A percentile compares a stretch with the other conserved stretches of the same genome.
phyloP scores from a whole-genome alignment of 164 flowering plant genomes.

The Dillenia suffruticosa region DNA sequence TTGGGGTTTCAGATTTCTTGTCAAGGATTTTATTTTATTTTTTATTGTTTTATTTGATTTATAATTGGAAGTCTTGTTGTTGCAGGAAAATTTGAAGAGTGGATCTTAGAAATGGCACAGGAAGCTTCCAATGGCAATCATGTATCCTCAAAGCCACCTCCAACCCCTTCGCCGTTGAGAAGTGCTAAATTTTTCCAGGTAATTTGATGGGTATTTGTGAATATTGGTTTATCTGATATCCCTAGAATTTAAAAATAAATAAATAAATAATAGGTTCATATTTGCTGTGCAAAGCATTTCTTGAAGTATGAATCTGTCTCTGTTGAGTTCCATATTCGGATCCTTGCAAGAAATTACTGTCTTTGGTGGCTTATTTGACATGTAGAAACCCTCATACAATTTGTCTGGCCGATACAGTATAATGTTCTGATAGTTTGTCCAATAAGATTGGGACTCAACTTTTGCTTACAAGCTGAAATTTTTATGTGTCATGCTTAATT shows the following conservation, averaged over 20 bases:
- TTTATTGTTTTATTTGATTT: not conserved
- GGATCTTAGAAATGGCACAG: conserved; percentile 35
- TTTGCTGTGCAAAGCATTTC: no score
- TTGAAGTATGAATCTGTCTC: no score
- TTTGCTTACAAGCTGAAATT: no score
- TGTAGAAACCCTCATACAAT: no score
- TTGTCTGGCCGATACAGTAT: no score
- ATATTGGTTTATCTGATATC: not conserved
- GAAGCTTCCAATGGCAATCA: conserved; percentile 33
- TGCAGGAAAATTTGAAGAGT: not conserved
- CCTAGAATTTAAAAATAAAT: no score
- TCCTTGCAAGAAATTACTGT: no score
- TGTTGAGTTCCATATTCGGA: no score
- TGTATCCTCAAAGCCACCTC: conserved; percentile 47
- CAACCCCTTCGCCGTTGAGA: conserved; percentile 69
- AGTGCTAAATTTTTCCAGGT: conserved; percentile 68
- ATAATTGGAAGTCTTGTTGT: not conserved
- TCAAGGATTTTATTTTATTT: not conserved
- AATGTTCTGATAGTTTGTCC: no score
- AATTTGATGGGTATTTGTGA: not conserved
- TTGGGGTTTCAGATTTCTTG: not conserved
- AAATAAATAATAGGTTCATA: no score
- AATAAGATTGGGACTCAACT: no score
- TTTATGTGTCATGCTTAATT: no score
- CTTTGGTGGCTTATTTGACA: not conserved